phyloP scores from a whole-genome alignment of 129 eudicot species.

The Solidago caesia region DNA sequence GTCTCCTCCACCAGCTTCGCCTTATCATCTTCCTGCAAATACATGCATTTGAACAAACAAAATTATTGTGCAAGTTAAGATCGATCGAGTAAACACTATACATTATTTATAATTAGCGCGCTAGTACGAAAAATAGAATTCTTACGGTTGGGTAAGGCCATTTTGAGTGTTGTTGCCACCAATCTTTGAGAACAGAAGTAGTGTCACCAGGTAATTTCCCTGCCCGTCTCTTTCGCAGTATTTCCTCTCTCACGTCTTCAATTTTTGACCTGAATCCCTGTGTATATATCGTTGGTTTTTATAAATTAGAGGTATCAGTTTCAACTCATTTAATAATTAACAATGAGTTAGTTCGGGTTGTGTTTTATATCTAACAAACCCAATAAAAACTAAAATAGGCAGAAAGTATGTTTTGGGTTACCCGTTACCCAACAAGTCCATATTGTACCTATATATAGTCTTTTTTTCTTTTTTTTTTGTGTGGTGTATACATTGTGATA shows the following conservation, averaged over 20 bases:
- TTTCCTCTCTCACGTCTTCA: constrained; percentile 96
- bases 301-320: neutral
- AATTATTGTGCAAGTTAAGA: neutral
- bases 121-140: neutral
- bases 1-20: constrained; percentile 94
- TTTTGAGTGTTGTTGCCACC: constrained; percentile 99
- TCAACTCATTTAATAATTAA: neutral
- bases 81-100: neutral
- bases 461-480: too few relatives aligned
- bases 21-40: constrained; percentile 88
- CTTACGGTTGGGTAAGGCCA: constrained; percentile 99
- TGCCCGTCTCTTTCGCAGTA: constrained; percentile 83
- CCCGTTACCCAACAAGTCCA: too few relatives aligned
- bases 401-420: neutral
- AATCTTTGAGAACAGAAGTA: constrained; percentile 81
- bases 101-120: neutral
- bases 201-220: constrained; percentile 98
- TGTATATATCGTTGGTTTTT: neutral
- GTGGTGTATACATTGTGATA: too few relatives aligned
- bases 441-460: too few relatives aligned
- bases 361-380: neutral
- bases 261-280: constrained; percentile 97
- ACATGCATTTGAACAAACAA: neutral
- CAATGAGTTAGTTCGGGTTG: neutral
- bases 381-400: neutral